phyloP scores from a whole-genome alignment of 1,139 yeast species.

The Ogataea hybrid region DNA sequence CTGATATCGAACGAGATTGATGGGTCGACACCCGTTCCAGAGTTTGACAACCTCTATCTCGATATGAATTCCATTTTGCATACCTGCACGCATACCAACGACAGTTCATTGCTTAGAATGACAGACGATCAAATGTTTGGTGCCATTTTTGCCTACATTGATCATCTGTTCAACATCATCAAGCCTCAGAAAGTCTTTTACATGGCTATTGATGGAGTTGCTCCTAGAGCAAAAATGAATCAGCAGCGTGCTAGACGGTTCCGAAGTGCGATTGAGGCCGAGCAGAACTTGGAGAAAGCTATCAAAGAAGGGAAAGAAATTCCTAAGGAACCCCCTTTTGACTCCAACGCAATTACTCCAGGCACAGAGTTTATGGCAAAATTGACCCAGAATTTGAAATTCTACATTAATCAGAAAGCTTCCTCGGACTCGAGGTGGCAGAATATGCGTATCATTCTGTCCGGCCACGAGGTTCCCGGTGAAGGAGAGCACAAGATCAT shows the following conservation, averaged over 20 bases:
- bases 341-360: conserved; percentile 94
- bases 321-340: conserved; percentile 79
- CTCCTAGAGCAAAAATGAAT: conserved; percentile 99
- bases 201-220: conserved; percentile 99
- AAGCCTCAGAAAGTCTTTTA: conserved; percentile 84
- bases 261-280: conserved; percentile 93
- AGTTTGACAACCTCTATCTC: conserved; percentile 88
- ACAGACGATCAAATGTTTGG: conserved; percentile 92
- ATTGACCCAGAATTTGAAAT: conserved; percentile 78
- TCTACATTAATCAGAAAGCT: conserved; percentile 88
- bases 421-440: conserved; percentile 93
- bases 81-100: conserved; percentile 83
- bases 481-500: conserved; percentile 99
- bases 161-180: conserved; percentile 84
- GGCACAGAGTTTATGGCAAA: conserved; percentile 98
- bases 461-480: conserved; percentile 99
- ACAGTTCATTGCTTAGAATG: conserved; percentile 52
- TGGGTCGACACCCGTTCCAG: conserved; percentile 75
- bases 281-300: conserved; percentile 66
- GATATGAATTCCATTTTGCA: conserved; percentile 98
- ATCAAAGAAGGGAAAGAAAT: conserved; percentile 57
- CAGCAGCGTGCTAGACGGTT: conserved; percentile 98
- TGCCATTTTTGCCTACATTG: conserved; percentile 92
- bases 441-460: conserved; percentile 73
- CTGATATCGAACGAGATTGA: conserved; percentile 85